A percentile compares a stretch with the other conserved stretches of the same genome.
Evolutionary conservation across 2,329 filamentous ascomycete species (phyloP).

Genomic region (Phaeosphaeriaceae sp.): DNA sequence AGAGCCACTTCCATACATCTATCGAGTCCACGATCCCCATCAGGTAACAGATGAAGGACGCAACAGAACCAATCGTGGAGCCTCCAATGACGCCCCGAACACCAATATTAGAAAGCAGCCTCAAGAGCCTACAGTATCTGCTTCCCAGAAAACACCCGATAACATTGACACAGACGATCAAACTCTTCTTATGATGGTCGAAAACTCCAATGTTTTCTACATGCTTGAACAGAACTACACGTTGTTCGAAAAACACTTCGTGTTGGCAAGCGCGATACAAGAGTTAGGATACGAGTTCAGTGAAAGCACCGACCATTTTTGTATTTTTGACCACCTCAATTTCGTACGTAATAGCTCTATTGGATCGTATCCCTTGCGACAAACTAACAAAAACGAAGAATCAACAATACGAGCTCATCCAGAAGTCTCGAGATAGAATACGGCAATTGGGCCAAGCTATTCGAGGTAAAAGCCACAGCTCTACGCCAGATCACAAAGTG

Average conservation of each 20-base stretch:
- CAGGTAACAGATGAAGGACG: too few relatives aligned
- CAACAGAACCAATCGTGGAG: too few relatives aligned
- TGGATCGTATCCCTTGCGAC: neutral
- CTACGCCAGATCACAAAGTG: neutral
- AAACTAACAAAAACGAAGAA: neutral
- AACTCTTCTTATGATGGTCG: neutral
- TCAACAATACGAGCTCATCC: neutral
- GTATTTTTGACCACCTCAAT: neutral
- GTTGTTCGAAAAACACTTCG: neutral
- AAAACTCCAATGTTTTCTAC: neutral
- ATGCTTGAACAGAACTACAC: neutral
- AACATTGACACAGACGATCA: neutral
- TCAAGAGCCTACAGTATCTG: neutral
- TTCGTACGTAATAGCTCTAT: neutral
- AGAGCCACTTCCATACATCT: neutral
- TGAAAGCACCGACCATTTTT: neutral
- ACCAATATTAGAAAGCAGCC: neutral
- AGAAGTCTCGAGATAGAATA: neutral
- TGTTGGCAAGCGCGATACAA: neutral
- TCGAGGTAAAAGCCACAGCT: neutral
- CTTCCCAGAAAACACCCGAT: neutral
- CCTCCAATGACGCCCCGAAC: too few relatives aligned
- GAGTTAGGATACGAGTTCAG: neutral
- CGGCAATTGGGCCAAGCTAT: neutral
- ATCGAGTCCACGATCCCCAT: neutral